These are phyloP conservation scores for Dipodascus albidus DNA, from an alignment of 805 yeast genomes.

Conservation along the genomic window DNA sequence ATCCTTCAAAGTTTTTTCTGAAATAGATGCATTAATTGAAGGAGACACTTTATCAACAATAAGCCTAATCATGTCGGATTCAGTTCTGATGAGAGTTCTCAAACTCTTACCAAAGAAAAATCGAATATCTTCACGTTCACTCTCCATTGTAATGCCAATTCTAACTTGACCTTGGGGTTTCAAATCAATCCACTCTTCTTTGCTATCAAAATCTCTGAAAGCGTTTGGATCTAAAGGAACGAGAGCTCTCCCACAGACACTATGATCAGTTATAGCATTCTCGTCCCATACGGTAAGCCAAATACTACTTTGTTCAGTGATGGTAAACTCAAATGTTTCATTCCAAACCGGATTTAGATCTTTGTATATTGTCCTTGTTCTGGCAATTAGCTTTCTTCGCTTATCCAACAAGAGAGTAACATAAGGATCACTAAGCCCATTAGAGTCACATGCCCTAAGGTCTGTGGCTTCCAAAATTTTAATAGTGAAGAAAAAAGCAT, in stretches of 20 bases:
- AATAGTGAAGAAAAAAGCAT: constrained; percentile 35
- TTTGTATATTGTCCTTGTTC: constrained; percentile 52
- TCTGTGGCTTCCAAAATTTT: constrained; percentile 54
- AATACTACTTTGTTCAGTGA: constrained; percentile 34
- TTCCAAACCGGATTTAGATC: constrained; percentile 64
- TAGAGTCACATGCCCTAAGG: constrained; percentile 35
- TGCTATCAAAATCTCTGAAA: constrained; percentile 57
- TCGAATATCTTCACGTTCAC: constrained; percentile 68
- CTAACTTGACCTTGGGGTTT: constrained; percentile 59
- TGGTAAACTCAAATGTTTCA: constrained; percentile 64
- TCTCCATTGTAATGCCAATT: constrained; percentile 63
- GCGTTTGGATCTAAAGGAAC: constrained; percentile 50
- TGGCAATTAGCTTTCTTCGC: constrained; percentile 45
- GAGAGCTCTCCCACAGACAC: constrained; percentile 53
- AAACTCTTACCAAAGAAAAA: constrained; percentile 72
- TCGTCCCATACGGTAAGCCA: constrained; percentile 66
- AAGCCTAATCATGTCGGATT: constrained; percentile 53
- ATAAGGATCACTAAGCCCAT: constrained; percentile 43
- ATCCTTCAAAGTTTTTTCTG: constrained; percentile 44
- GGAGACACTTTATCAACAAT: constrained; percentile 65
- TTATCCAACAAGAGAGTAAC: constrained; percentile 51
- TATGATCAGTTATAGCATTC: constrained; percentile 39
- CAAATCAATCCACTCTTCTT: constrained; percentile 43
- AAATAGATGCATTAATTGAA: constrained; percentile 45
- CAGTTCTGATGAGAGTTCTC: constrained; percentile 49